Evolutionary conservation across 2,329 filamentous ascomycete species (phyloP), one percentile per base, ranked within the genome.

Genomic region (Helotiales sp.): DNA sequence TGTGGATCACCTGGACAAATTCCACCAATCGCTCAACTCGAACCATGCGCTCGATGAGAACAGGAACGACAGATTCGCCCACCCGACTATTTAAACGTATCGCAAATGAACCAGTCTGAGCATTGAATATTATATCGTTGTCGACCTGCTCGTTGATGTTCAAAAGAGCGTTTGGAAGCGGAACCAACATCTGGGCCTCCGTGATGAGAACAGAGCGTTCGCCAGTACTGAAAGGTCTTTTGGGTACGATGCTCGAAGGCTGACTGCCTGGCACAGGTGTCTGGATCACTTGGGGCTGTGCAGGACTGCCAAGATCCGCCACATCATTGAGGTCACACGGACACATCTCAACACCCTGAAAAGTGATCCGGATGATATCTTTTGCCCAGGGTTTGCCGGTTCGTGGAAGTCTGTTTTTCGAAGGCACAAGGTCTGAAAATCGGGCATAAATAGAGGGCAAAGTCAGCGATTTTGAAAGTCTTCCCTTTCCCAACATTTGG

Each of bases 1-100:
- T 81, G 63, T 87, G 82, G 69, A 94, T 85, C 1, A 89, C 87
- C 52, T 88, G 85, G 28, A 93, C 82, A 73, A 92, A 92, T 50
- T 86, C 85, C 45, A 93, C 88, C 30, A 96, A 83, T 22, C 90
- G 86, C 73, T 91, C 87, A 65, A 96, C 89, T 84, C 60, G 84
- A 81, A 69, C 83, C 81, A 75, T 59, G 22, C 72, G 72, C 45
- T 77, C 73, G n/a, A 72, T 68, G 5, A 78, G 71, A 26, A 62
- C 60, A 10, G 72, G 62, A 40, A 78, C 72, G 40, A 76, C 62
- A 7, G 75, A 67, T 58, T 75, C 73, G 15, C 77, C 77, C 49
- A 78, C 62, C 57, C 67, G 69, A 47, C 73, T 75, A 8, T 71
- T 71, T n/a, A 78, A 64, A 1, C 75, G 73, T 50, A 78, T 72